Conservation (phyloP, 1,284 basidiomycete genomes). For the Laetiporus sulphureus region DNA sequence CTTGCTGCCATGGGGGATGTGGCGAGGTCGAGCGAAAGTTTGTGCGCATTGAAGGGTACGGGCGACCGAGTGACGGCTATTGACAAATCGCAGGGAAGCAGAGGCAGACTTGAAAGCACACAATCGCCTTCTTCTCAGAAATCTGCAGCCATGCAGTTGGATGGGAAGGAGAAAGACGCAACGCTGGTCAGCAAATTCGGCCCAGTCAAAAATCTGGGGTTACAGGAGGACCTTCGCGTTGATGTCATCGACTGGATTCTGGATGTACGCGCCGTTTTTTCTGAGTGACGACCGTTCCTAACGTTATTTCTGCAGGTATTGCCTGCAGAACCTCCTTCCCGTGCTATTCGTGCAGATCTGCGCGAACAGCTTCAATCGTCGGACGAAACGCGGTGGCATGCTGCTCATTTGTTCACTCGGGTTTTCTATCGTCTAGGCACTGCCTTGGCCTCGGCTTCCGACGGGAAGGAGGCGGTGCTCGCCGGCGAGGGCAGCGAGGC, state of each 20-base stretch:
- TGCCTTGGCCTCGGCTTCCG: slow-evolving; percentile 8
- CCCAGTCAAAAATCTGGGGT: no score
- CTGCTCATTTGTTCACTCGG: slow-evolving; percentile 46
- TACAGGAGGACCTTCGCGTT: slow-evolving; percentile 25
- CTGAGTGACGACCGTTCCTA: slow-evolving; percentile 2
- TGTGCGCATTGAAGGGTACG: no score
- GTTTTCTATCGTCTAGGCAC: slow-evolving; percentile 35
- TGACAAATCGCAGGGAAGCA: no score
- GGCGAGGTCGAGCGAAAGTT: neutral
- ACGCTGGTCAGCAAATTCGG: no score
- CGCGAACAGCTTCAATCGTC: slow-evolving; percentile 45
- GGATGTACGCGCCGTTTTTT: slow-evolving; percentile 24
- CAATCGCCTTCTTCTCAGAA: neutral
- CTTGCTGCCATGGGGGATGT: slow-evolving; percentile 7
- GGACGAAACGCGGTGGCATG: slow-evolving; percentile 54
- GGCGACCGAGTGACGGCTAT: no score
- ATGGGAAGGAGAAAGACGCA: neutral
- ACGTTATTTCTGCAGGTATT: slow-evolving; percentile 13
- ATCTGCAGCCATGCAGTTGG: neutral
- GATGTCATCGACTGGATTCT: slow-evolving; percentile 37
- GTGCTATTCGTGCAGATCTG: slow-evolving; percentile 30
- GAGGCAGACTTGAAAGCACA: no score
- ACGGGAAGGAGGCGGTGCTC: slow-evolving; percentile 9
- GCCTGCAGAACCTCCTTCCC: slow-evolving; percentile 14
- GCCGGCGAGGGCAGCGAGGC: slow-evolving; percentile 29